Evolutionary conservation across 495 filamentous ascomycete genomes (phyloP), one percentile per base, ranked within the genome.

Genomic region (Aspergillus saccharolyticus): DNA sequence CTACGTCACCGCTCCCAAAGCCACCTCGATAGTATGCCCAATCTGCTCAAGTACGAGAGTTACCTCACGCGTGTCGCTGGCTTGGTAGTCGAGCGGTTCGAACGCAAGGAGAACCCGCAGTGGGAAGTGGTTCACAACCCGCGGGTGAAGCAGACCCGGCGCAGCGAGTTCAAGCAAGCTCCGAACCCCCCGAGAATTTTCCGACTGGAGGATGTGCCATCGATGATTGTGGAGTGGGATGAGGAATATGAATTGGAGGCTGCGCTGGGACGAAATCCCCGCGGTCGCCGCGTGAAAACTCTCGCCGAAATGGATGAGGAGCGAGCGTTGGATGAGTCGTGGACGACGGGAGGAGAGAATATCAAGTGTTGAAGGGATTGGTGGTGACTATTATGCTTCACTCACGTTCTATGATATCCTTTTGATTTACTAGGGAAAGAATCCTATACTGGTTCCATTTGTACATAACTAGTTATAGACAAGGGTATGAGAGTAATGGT

Each of bases 181-280:
- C 19, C 58, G 14, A 44, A 65, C 33, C 59, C 62, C n/a, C 24
- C 50, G 14, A 30, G 18, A 7, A 17, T 66, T 14, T 65, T 58
- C 46, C 44, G 59, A 12, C 15, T 55, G 28, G 8, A 33, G 1
- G 55, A 49, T 28, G 30, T 70, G 15, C 28, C 17, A 16, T 25
- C 55, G 53, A 49, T 20, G 5, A 44, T 67, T 7, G 54, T 55
- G 44, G 0, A 22, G n/a, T 72, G 70, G 70, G 67, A 72, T 25
- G 70, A 70, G 58, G 65, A 66, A 44, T 66, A 63, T 53, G 70
- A 70, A 52, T 56, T 72, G 46, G 65, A 70, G 22, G 53, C 52
- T 5, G 47, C 63, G 17, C 48, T 64, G 15, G 63, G 61, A 4
- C 54, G 44, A 6, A 60, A n/a, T n/a, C n/a, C 66, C 42, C 53